These are phyloP conservation scores for Mucuna pruriens DNA, from an alignment of 306 rosid genomes.

Conservation along the genomic window DNA sequence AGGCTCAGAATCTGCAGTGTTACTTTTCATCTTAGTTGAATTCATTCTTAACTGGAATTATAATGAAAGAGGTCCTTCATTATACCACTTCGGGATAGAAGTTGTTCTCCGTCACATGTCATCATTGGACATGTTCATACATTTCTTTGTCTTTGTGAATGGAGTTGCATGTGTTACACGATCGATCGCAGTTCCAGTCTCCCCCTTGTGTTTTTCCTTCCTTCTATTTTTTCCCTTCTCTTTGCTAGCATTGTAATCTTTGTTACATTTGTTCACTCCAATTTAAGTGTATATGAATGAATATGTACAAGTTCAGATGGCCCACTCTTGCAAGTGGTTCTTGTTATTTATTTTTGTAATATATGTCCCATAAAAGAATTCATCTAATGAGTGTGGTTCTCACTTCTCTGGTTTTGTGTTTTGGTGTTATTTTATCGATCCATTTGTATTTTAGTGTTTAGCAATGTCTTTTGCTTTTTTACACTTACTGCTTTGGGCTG, in stretches of 20 bases:
- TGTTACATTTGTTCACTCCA: constrained; percentile 47
- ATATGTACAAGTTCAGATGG: constrained; percentile 54
- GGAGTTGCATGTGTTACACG: constrained; percentile 40
- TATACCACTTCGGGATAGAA: constrained; percentile 18
- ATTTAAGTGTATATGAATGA: constrained; percentile 79
- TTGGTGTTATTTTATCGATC: neutral
- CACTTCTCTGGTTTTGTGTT: neutral
- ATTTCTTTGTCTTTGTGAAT: constrained; percentile 46
- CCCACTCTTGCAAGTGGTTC: constrained; percentile 49
- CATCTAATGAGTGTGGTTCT: constrained; percentile 19
- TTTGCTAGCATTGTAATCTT: constrained; percentile 49
- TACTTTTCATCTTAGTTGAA: constrained; percentile 38
- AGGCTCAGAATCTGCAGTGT: constrained; percentile 40
- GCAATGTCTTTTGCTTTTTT: neutral
- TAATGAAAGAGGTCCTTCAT: constrained; percentile 40
- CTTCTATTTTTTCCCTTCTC: neutral
- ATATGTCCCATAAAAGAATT: constrained; percentile 52
- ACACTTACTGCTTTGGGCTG: neutral
- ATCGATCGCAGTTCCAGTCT: constrained; percentile 23
- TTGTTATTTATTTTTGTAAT: constrained; percentile 57
- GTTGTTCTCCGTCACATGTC: constrained; percentile 34
- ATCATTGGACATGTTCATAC: constrained; percentile 41
- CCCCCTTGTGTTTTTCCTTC: constrained; percentile 23
- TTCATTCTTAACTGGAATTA: constrained; percentile 53
- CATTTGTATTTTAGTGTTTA: neutral